phyloP scores from a whole-genome alignment of 192 early-diverging fungal species.

The Backusella circina region DNA sequence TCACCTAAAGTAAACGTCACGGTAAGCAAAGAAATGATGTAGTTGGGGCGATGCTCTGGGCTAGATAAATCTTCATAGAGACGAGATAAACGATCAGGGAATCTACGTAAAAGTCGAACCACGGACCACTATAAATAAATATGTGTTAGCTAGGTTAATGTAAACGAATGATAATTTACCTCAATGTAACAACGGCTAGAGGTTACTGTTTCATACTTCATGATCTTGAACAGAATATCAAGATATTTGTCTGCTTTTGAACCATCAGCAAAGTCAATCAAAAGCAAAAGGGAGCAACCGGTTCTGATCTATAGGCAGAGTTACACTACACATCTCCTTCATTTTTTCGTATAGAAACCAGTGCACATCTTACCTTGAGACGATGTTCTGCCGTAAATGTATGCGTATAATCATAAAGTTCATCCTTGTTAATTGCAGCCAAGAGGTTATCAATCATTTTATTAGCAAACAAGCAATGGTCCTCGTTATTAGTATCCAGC shows the following conservation, averaged over 20 bases:
- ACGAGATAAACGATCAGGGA: slow-evolving; percentile 11
- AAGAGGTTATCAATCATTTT: slow-evolving; percentile 15
- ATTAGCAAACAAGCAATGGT: slow-evolving; percentile 33
- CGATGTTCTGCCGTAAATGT: slow-evolving; percentile 21
- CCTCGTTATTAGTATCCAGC: slow-evolving; percentile 22
- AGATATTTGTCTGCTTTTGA: slow-evolving; percentile 18
- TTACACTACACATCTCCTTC: background rate
- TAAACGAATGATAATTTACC: background rate
- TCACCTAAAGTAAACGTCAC: slow-evolving; percentile 36
- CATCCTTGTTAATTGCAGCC: background rate
- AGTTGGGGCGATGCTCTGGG: slow-evolving; percentile 35
- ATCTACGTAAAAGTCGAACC: slow-evolving; percentile 11
- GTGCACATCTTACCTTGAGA: slow-evolving; percentile 15
- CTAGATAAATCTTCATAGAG: slow-evolving; percentile 26
- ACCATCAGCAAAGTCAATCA: slow-evolving; percentile 34
- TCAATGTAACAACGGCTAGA: slow-evolving; percentile 49
- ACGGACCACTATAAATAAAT: slow-evolving; percentile 18
- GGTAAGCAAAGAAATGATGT: slow-evolving; percentile 40
- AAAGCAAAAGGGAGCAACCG: slow-evolving; percentile 43
- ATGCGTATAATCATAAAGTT: slow-evolving; percentile 17
- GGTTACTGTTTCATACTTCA: slow-evolving; percentile 39
- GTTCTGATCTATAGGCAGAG: slow-evolving; percentile 30
- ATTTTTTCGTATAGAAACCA: background rate
- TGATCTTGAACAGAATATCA: slow-evolving; percentile 24
- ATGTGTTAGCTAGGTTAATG: background rate